Base-by-base conservation (phyloP, 306 rosid species). In the Dalbergia oliveri region DNA sequence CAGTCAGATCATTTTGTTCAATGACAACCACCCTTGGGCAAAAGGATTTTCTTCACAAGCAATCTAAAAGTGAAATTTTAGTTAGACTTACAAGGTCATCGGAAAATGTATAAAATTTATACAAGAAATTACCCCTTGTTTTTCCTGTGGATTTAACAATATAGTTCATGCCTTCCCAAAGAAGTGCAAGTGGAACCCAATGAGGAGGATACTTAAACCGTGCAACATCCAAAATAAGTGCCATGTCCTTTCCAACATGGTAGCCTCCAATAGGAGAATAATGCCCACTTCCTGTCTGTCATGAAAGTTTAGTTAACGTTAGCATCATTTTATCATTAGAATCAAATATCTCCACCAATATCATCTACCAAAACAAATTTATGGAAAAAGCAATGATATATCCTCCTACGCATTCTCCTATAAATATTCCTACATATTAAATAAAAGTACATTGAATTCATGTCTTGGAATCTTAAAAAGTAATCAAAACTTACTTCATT, bases 131-230 rank as follows among this genome's bases (percentile, higher is more conserved):
- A 95, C 99, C 99, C 68, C 99, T 88, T 1, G 83, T 63, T 65
- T 81, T 91, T 81, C 93, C 88, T 5, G 91, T 89, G 78, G 92
- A 26, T 82, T 79, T 86, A 69, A 89, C 98, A 50, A 86, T 35
- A 81, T 89, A 35, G 63, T 79, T 87, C 99, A 93, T 93, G 87
- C 94, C 99, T 14, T 95, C 95, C 99, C 99, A 95, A 14, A 93
- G 92, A 88, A 86, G 76, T 47, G 74, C 59, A 70, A 95, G 91
- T 6, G 97, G 95, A 21, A 95, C 92, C 97, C 99, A 95, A 19
- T 95, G 98, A 10, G 99, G 97, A 84, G 99, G 99, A 84, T 95
- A 95, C 76, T 95, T 95, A 77, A 95, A 94, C 15, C 99, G 97
- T 59, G 99, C 99, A 75, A 94, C 99, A 63, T 91, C 99, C 87